Percentiles rank a stretch among this genome's conserved stretches.
Conservation (phyloP, 805 yeast genomes). For the Zygoascus bituminiphila region DNA sequence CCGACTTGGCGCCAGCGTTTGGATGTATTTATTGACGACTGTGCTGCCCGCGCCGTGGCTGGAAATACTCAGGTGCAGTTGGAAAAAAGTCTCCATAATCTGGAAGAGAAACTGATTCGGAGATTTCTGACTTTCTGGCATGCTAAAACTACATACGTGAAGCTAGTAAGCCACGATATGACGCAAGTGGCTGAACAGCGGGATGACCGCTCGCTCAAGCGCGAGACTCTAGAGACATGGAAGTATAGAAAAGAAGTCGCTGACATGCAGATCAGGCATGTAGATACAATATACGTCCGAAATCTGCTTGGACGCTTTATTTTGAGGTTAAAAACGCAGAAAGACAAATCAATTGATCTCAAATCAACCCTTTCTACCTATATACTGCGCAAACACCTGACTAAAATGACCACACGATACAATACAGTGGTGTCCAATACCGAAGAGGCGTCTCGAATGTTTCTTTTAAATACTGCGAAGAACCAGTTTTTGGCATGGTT, state of each 20-base stretch:
- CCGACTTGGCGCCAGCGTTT: conserved; percentile 16
- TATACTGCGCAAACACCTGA: not conserved
- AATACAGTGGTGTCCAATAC: not conserved
- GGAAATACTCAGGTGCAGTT: not conserved
- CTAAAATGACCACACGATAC: not conserved
- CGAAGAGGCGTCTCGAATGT: not conserved
- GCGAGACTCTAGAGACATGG: conserved; percentile 5
- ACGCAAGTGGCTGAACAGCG: not conserved
- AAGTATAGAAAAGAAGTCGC: not conserved
- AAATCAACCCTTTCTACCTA: not conserved
- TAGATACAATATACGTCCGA: not conserved
- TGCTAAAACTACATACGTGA: not conserved
- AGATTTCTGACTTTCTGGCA: conserved; percentile 3
- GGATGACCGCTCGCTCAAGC: conserved; percentile 2
- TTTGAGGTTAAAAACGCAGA: not conserved
- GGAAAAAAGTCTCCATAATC: not conserved
- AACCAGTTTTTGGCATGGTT: not conserved
- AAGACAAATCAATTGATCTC: not conserved
- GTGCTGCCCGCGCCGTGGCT: conserved; percentile 5
- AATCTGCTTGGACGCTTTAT: not conserved
- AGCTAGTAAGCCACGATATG: not conserved
- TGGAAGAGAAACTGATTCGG: not conserved
- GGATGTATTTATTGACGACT: conserved; percentile 10
- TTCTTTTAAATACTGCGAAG: not conserved
- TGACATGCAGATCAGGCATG: not conserved